phyloP scores from a whole-genome alignment of 129 eudicot genomes.

The Kitagawia praeruptora region DNA sequence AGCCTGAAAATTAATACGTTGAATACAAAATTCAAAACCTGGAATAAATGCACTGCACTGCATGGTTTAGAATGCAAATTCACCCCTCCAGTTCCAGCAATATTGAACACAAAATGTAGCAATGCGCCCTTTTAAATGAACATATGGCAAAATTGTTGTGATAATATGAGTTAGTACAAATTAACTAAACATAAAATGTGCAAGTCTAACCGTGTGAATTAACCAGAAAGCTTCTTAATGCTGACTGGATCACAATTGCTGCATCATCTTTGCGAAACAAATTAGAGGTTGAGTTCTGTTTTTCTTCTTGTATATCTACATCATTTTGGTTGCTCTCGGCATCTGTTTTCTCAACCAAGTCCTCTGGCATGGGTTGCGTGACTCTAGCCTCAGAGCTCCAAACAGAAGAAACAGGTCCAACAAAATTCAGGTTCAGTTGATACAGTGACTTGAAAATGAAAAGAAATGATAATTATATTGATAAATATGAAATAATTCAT shows the following conservation, averaged over 20 bases:
- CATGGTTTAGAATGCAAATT: slow-evolving; percentile 5
- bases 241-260: slow-evolving; percentile 65
- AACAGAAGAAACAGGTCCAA: slow-evolving; percentile 28
- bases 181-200: background rate
- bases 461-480: too few relatives aligned
- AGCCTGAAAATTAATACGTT: slow-evolving; percentile 34
- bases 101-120: background rate
- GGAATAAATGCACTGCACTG: background rate
- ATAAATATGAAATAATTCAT: too few relatives aligned
- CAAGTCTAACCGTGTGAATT: slow-evolving; percentile 11
- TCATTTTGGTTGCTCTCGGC: slow-evolving; percentile 3
- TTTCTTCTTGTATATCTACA: slow-evolving; percentile 13
- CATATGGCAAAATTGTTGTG: background rate
- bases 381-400: slow-evolving; percentile 68
- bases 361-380: slow-evolving; percentile 33
- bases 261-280: slow-evolving; percentile 46
- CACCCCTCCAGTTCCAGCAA: background rate
- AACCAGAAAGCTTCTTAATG: slow-evolving; percentile 73
- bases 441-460: too few relatives aligned
- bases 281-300: slow-evolving; percentile 21
- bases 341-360: slow-evolving; percentile 15
- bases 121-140: background rate
- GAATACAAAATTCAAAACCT: background rate
- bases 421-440: too few relatives aligned
- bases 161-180: background rate